phyloP scores from a whole-genome alignment of 2,329 filamentous ascomycete genomes.

The Acarospora socialis region DNA sequence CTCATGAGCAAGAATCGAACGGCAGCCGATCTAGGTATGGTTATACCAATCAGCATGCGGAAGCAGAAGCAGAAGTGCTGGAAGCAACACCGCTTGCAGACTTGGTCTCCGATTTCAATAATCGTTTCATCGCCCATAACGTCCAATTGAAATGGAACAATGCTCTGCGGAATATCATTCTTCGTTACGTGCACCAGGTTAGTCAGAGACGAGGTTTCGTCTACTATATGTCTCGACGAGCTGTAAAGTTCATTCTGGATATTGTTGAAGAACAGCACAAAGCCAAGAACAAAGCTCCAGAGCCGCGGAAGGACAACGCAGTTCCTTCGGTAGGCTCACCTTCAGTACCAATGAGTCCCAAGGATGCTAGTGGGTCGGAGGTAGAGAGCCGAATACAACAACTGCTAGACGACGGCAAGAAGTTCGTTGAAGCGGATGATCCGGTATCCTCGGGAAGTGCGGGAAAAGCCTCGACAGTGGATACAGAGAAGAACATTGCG shows the following conservation, averaged over 20 bases:
- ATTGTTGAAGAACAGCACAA: slow-evolving; percentile 90
- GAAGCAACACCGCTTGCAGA: slow-evolving; percentile 61
- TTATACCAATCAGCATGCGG: slow-evolving; percentile 40
- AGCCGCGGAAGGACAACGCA: slow-evolving; percentile 20
- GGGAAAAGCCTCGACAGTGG: slow-evolving; percentile 18
- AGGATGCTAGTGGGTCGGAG: slow-evolving; percentile 41
- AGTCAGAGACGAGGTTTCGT: slow-evolving; percentile 91
- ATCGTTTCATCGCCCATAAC: slow-evolving; percentile 96
- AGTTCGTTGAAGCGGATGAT: slow-evolving; percentile 63
- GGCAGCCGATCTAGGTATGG: no score
- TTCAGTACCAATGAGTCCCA: slow-evolving; percentile 25
- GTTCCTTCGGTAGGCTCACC: slow-evolving; percentile 8
- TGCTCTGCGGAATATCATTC: slow-evolving; percentile 81
- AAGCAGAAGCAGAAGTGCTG: slow-evolving; percentile 38
- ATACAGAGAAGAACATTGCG: slow-evolving; percentile 62
- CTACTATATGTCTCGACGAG: slow-evolving; percentile 90
- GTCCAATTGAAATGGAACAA: slow-evolving; percentile 99
- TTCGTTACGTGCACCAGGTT: slow-evolving; percentile 94
- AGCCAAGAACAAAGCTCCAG: slow-evolving; percentile 38
- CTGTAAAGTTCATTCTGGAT: slow-evolving; percentile 95
- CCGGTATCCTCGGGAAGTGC: slow-evolving; percentile 21
- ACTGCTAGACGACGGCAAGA: slow-evolving; percentile 69
- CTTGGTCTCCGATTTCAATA: slow-evolving; percentile 89
- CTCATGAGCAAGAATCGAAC: slow-evolving; percentile 23
- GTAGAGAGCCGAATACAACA: slow-evolving; percentile 78